Base-by-base conservation (phyloP, 306 rosid species). In the Medicago ruthenica region DNA sequence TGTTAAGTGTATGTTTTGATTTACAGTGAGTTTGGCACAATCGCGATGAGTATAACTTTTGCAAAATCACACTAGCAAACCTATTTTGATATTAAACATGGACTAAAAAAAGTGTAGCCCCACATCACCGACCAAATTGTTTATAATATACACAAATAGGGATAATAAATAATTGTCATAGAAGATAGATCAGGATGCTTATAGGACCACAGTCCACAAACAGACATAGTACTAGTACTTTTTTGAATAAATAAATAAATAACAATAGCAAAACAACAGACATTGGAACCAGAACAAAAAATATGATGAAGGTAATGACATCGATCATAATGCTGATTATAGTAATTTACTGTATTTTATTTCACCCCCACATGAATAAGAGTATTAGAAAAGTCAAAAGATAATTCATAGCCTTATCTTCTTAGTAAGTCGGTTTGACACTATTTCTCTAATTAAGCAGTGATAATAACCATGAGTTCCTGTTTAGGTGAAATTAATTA, bases 101-200 rank as follows among this genome's bases (percentile, higher is more conserved):
- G 37, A 42, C 39, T 42, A 75, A 4, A 45, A 4, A 45, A 50
- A 50, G 57, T 7, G 9, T 50, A 73, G 57, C 27, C 78, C 71
- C 47, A 67, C 54, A 15, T 53, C 50, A 74, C 80, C 80, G 67
- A 82, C 82, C 71, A 79, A 69, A 36, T 37, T 67, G 67, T 72
- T 9, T 55, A 55, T 55, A 4, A 36, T 62, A 62, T n/a, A 15
- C 34, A 66, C 62, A 64, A 79, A 84, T 45, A 45, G 0, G 51
- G 4, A 16, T 13, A 13, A 12, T 45, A 0, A 13, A 11, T 45
- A 45, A 13, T 45, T 45, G 13, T 45, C 57, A 50, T 51, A 51
- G 10, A 51, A 51, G 4, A n/a, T 51, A 15, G 9, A 6, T 6
- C 9, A 50, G 0, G 55, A 50, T 50, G 21, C 57, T 50, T 50